phyloP scores from a whole-genome alignment of 495 filamentous ascomycete genomes.

The Podospora anserina region DNA sequence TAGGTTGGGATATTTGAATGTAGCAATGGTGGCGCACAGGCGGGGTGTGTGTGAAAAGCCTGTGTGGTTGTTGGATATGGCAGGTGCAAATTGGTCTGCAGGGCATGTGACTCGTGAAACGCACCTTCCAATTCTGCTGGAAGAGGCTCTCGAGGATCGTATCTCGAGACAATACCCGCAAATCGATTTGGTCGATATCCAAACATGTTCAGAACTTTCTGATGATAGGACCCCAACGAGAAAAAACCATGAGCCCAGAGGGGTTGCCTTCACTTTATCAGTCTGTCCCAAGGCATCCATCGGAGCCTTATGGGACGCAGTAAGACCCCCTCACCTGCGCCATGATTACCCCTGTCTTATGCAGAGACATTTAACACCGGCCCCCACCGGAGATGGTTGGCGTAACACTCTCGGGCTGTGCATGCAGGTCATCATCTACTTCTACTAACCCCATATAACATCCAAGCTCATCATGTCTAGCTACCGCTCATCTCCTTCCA shows the following conservation, averaged over 20 bases:
- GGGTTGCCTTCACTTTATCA: neutral
- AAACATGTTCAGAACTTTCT: neutral
- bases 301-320: neutral
- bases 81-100: neutral
- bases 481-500: too few species aligned
- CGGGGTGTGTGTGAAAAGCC: neutral
- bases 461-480: neutral
- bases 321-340: neutral
- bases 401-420: neutral
- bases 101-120: neutral
- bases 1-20: slow-evolving; percentile 1
- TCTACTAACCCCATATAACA: neutral
- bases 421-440: neutral
- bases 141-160: slow-evolving; percentile 17
- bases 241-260: neutral
- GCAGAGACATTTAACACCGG: too few species aligned
- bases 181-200: slow-evolving; percentile 6
- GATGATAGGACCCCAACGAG: neutral
- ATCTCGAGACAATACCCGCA: slow-evolving; percentile 11
- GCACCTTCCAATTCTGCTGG: slow-evolving; percentile 5
- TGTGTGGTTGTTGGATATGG: neutral
- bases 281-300: neutral
- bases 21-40: neutral
- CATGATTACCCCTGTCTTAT: too few species aligned
- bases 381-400: neutral